These are phyloP conservation scores for Pisolithus sp. DNA, from an alignment of 768 basidiomycete species.

Conservation along the genomic window DNA sequence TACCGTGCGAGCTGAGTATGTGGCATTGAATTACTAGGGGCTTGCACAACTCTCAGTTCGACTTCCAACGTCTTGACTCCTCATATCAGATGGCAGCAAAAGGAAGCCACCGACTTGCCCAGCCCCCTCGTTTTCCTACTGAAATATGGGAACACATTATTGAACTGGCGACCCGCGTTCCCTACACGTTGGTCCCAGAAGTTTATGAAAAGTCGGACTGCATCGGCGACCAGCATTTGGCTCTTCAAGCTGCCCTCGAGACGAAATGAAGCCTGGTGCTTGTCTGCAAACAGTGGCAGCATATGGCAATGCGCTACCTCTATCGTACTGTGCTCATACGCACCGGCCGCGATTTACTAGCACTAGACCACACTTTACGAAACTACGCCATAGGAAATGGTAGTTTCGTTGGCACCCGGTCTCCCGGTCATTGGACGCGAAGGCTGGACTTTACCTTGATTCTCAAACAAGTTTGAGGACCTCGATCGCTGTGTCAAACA, in stretches of 20 bases:
- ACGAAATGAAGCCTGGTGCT: constrained; percentile 22
- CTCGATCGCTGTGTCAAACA: neutral
- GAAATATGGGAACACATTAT: too few relatives aligned
- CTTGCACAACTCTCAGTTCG: too few relatives aligned
- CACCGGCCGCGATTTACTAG: constrained; percentile 10
- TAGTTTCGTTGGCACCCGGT: constrained; percentile 2
- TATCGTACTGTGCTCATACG: constrained; percentile 19
- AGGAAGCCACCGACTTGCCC: too few relatives aligned
- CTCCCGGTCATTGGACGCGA: constrained; percentile 16
- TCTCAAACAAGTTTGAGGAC: neutral
- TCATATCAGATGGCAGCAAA: too few relatives aligned
- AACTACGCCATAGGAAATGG: constrained; percentile 8
- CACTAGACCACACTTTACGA: constrained; percentile 13
- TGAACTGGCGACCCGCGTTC: too few relatives aligned
- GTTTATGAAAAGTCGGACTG: too few relatives aligned
- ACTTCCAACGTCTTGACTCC: too few relatives aligned
- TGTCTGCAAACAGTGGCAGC: constrained; percentile 25
- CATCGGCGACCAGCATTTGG: neutral
- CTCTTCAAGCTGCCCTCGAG: constrained; percentile 13
- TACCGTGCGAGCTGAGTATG: too few relatives aligned
- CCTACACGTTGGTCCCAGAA: too few relatives aligned
- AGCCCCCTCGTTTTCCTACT: too few relatives aligned
- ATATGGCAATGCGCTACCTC: constrained; percentile 18
- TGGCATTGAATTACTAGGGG: too few relatives aligned
- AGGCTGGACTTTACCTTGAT: constrained; percentile 21